These are phyloP conservation scores for Neurospora sp. DNA, from an alignment of 2,329 filamentous ascomycete species.

Conservation along the genomic window DNA sequence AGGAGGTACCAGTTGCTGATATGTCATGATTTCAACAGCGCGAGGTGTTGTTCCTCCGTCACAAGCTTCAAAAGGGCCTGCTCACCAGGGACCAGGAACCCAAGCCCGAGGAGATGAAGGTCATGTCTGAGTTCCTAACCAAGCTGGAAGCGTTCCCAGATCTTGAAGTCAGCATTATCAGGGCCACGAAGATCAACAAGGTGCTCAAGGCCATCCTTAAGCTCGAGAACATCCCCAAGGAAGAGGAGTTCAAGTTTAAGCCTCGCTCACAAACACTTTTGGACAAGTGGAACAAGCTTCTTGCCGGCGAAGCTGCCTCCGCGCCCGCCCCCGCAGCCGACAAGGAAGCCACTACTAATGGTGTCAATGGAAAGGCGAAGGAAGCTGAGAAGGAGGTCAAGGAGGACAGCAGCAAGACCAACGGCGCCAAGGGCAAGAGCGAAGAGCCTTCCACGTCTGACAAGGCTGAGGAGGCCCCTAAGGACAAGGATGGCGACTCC, in stretches of 20 bases:
- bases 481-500: conserved; percentile 19
- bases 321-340: conserved; percentile 28
- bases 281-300: conserved; percentile 79
- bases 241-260: conserved; percentile 86
- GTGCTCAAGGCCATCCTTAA: conserved; percentile 92
- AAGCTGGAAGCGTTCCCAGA: conserved; percentile 74
- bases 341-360: conserved; percentile 18
- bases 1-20: conserved; percentile 3
- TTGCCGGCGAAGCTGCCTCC: conserved; percentile 48
- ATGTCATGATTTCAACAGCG: conserved; percentile 33
- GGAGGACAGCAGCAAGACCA: conserved; percentile 21
- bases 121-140: conserved; percentile 65
- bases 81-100: conserved; percentile 74
- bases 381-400: conserved; percentile 21
- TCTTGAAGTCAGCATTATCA: conserved; percentile 81
- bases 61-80: conserved; percentile 91
- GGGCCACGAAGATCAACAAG: conserved; percentile 95
- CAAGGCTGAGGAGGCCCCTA: conserved; percentile 25
- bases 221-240: conserved; percentile 72
- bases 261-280: conserved; percentile 68
- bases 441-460: conserved; percentile 24
- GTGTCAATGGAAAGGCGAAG: conserved; percentile 34
- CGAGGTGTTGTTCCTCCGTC: conserved; percentile 83
- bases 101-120: conserved; percentile 74
- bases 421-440: conserved; percentile 30